These are phyloP conservation scores for Galerina sulciceps DNA, from an alignment of 768 basidiomycete genomes.

Conservation along the genomic window DNA sequence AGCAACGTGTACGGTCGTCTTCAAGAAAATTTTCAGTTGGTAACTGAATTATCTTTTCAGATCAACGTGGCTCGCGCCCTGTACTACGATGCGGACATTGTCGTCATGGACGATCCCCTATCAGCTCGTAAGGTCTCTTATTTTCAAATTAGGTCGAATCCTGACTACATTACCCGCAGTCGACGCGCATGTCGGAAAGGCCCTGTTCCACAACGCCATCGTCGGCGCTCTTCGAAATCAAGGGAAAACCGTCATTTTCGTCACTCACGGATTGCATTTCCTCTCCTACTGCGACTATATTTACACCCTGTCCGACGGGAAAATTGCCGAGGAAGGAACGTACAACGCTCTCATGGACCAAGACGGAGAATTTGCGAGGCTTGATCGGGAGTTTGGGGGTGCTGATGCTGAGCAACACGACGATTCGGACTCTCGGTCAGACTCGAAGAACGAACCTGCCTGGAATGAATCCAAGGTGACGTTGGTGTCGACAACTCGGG, in stretches of 20 bases:
- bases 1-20: conserved; percentile 47
- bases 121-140: conserved; percentile 51
- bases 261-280: conserved; percentile 88
- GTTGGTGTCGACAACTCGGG: conserved; percentile 20
- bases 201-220: conserved; percentile 70
- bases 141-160: background rate
- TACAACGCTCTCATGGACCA: conserved; percentile 52
- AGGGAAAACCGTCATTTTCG: conserved; percentile 78
- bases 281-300: conserved; percentile 83
- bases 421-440: conserved; percentile 15
- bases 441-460: conserved; percentile 14
- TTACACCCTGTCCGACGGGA: conserved; percentile 71
- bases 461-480: conserved; percentile 40
- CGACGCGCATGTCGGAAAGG: conserved; percentile 76
- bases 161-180: conserved; percentile 37
- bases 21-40: background rate
- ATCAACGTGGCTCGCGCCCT: conserved; percentile 75
- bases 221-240: conserved; percentile 36
- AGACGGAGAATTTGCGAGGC: conserved; percentile 57
- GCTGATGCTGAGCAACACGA: conserved; percentile 39
- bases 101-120: conserved; percentile 68
- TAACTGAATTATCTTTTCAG: conserved; percentile 24
- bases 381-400: conserved; percentile 68
- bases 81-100: conserved; percentile 65
- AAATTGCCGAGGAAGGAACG: conserved; percentile 73